A percentile compares a stretch with the other conserved stretches of the same genome.
phyloP scores from a whole-genome alignment of 192 early-diverging fungal species.

The Backusella westeae region DNA sequence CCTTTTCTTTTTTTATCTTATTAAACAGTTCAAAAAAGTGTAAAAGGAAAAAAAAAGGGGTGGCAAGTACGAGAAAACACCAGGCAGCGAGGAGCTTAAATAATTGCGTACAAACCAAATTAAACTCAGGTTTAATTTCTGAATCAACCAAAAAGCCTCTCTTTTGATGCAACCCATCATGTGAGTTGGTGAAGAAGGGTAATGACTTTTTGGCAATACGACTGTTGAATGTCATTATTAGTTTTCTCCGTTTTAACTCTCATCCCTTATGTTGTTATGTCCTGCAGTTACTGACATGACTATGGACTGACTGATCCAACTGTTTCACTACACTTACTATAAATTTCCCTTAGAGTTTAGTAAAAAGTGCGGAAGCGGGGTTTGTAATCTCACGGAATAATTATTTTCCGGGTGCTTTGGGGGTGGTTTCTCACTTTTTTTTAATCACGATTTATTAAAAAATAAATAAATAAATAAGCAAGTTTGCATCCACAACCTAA shows the following conservation, averaged over 20 bases:
- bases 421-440: too few species aligned
- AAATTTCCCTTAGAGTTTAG: too few species aligned
- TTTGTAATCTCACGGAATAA: too few species aligned
- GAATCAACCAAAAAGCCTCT: neutral
- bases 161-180: neutral
- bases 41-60: conserved; percentile 14
- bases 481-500: too few species aligned
- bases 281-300: neutral
- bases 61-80: conserved; percentile 15
- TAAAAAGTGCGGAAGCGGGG: too few species aligned
- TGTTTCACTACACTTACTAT: neutral
- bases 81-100: neutral
- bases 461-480: too few species aligned
- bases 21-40: conserved; percentile 8
- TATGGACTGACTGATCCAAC: neutral
- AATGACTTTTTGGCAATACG: neutral
- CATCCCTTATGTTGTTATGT: neutral
- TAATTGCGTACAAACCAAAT: neutral
- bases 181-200: neutral
- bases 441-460: too few species aligned
- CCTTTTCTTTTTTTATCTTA: neutral
- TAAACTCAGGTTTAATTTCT: neutral
- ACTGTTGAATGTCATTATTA: neutral
- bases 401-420: too few species aligned
- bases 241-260: neutral